These are phyloP conservation scores for Barnettozyma californica DNA, from an alignment of 805 yeast species.

Conservation along the genomic window DNA sequence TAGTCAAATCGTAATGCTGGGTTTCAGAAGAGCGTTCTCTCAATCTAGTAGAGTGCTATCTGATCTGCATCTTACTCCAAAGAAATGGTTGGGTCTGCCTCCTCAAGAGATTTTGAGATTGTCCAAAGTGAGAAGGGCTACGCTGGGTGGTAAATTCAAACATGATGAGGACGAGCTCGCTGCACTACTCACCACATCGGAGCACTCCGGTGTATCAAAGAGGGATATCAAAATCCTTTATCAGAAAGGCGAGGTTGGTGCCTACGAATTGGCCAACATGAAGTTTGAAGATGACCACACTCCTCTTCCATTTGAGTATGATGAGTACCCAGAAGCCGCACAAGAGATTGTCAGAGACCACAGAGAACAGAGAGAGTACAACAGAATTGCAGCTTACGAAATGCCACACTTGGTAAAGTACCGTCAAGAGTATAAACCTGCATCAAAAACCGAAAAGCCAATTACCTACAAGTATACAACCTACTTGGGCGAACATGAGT, in stretches of 20 bases:
- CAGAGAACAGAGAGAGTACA: conserved; percentile 69
- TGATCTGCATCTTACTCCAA: conserved; percentile 51
- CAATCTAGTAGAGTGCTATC: conserved; percentile 4
- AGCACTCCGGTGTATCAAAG: conserved; percentile 35
- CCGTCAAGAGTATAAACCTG: conserved; percentile 61
- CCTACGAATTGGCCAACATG: conserved; percentile 31
- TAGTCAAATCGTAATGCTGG: conserved; percentile 1
- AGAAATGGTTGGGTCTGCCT: conserved; percentile 65
- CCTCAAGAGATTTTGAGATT: conserved; percentile 56
- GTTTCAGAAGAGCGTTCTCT: conserved; percentile 16
- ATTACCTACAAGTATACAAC: conserved; percentile 67
- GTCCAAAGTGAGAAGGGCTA: conserved; percentile 51
- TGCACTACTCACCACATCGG: conserved; percentile 47
- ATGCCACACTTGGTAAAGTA: conserved; percentile 78
- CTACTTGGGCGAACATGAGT: conserved; percentile 63
- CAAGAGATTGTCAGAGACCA: conserved; percentile 67
- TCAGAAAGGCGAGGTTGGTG: conserved; percentile 37
- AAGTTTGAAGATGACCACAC: conserved; percentile 33
- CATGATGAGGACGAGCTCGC: conserved; percentile 48
- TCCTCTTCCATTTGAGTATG: conserved; percentile 46
- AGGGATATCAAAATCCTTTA: conserved; percentile 33
- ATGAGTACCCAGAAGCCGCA: conserved; percentile 64
- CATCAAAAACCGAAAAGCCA: conserved; percentile 36
- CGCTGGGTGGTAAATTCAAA: conserved; percentile 46
- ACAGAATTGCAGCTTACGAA: conserved; percentile 86